Evolutionary conservation across 2,329 filamentous ascomycete genomes (phyloP).

Genomic region (Exophiala dermatitidis): DNA sequence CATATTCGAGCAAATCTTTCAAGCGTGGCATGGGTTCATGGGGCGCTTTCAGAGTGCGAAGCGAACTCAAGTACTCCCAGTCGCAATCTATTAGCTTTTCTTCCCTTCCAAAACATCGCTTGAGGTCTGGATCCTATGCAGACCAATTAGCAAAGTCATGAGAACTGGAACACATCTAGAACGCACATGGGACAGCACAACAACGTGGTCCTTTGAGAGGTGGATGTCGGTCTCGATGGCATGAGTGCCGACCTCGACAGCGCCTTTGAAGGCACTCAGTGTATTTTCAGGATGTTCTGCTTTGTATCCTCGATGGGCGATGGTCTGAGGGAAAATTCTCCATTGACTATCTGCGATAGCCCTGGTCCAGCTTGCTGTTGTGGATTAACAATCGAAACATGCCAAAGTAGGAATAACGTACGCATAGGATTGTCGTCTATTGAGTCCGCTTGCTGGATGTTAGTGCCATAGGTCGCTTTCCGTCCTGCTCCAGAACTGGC

Average conservation of each 20-base stretch:
- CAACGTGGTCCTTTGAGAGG: conserved; percentile 70
- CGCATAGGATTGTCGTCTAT: conserved; percentile 6
- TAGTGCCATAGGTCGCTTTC: not conserved
- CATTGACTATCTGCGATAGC: conserved; percentile 22
- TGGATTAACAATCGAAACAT: not conserved
- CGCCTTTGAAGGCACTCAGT: conserved; percentile 67
- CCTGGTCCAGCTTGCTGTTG: conserved; percentile 28
- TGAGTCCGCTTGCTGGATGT: not conserved
- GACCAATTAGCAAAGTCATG: not conserved
- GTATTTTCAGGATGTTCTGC: conserved; percentile 77
- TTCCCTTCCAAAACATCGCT: conserved; percentile 73
- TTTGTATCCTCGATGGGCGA: conserved; percentile 50
- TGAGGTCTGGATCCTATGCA: conserved; percentile 65
- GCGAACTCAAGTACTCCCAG: conserved; percentile 63
- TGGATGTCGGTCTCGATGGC: conserved; percentile 87
- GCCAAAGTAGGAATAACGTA: not conserved
- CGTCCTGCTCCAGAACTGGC: not conserved
- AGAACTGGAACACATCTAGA: not conserved
- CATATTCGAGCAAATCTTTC: conserved; percentile 63
- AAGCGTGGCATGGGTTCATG: conserved; percentile 67
- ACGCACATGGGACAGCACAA: conserved; percentile 74
- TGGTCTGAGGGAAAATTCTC: conserved; percentile 32
- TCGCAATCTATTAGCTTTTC: conserved; percentile 66
- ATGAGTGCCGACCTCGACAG: conserved; percentile 65
- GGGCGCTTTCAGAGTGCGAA: conserved; percentile 62